Evolutionary conservation across 2,329 filamentous ascomycete genomes (phyloP).

Genomic region (Apiospora aurea): DNA sequence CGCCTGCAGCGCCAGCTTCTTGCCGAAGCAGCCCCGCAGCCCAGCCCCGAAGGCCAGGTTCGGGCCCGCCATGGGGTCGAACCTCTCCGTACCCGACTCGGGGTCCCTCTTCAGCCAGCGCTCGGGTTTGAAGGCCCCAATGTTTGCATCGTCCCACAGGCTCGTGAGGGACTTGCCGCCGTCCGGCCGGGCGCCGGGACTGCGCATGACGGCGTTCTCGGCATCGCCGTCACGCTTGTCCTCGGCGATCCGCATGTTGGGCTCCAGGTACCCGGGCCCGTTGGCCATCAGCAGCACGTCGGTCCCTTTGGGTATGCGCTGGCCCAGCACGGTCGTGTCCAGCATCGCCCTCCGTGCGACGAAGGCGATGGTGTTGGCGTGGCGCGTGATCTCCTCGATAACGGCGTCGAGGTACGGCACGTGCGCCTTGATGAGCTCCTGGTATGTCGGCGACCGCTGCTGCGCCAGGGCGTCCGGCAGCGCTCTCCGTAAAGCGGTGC

Average conservation of each 20-base stretch:
- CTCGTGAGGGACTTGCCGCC: background rate
- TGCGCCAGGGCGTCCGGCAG: conserved; percentile 24
- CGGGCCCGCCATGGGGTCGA: conserved; percentile 35
- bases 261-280: conserved; percentile 32
- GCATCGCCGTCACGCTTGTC: conserved; percentile 22
- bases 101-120: background rate
- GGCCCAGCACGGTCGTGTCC: conserved; percentile 43
- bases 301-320: conserved; percentile 46
- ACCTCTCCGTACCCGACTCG: conserved; percentile 24
- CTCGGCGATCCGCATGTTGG: conserved; percentile 33
- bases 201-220: conserved; percentile 27
- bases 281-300: conserved; percentile 38
- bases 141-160: background rate
- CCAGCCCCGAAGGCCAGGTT: conserved; percentile 36
- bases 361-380: conserved; percentile 25
- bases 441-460: conserved; percentile 25
- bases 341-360: conserved; percentile 26
- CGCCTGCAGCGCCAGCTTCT: conserved; percentile 34
- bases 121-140: background rate
- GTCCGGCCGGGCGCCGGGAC: background rate
- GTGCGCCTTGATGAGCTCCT: conserved; percentile 28
- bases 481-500: conserved; percentile 23
- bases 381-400: conserved; percentile 30
- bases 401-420: conserved; percentile 34
- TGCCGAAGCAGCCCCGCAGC: conserved; percentile 36